Conservation (phyloP, 495 filamentous ascomycete genomes). For the Tuber calosporum region DNA sequence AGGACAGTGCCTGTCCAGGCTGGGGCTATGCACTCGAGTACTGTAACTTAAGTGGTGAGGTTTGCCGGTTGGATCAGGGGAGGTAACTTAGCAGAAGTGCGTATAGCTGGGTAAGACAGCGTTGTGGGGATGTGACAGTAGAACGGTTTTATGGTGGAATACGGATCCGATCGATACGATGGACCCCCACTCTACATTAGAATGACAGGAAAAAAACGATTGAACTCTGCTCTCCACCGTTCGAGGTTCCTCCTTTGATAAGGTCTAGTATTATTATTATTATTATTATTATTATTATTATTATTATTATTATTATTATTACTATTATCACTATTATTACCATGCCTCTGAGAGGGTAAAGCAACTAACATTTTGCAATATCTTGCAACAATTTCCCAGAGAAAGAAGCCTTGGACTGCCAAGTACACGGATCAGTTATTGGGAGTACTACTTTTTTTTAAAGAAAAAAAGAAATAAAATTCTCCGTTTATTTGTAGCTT, state of each 20-base stretch:
- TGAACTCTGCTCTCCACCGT: neutral
- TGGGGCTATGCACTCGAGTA: constrained; percentile 3
- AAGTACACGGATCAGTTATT: neutral
- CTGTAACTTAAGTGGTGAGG: neutral
- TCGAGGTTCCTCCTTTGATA: neutral
- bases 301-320: too few relatives aligned
- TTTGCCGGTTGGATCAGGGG: neutral
- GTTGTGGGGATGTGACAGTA: neutral
- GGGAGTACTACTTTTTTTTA: too few relatives aligned
- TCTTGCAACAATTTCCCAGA: too few relatives aligned
- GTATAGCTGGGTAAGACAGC: neutral
- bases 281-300: too few relatives aligned
- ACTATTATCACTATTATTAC: too few relatives aligned
- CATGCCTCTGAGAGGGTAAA: neutral
- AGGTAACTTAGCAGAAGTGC: neutral
- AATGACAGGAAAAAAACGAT: neutral
- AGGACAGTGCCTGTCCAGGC: neutral
- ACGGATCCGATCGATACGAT: neutral
- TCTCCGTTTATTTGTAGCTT: too few relatives aligned
- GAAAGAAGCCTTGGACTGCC: neutral
- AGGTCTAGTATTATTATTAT: neutral
- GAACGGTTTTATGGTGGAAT: neutral
- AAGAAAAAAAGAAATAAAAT: too few relatives aligned
- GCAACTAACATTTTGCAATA: neutral
- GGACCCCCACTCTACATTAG: too few relatives aligned